These are phyloP conservation scores for Wickerhamomyces chaumierensis DNA, from an alignment of 805 yeast genomes.

Conservation along the genomic window DNA sequence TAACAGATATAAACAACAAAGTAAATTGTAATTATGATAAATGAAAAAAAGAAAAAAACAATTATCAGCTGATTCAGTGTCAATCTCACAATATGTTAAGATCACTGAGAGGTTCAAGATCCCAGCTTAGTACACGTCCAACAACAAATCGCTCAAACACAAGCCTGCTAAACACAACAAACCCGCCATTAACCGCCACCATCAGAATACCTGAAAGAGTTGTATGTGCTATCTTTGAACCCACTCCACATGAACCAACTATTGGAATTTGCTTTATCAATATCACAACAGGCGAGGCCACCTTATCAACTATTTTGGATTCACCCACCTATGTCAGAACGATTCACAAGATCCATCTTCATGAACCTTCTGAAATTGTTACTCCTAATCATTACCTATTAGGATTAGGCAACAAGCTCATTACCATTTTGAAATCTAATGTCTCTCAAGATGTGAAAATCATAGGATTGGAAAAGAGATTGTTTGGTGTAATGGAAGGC, in stretches of 20 bases:
- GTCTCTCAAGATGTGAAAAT: slow-evolving; percentile 17
- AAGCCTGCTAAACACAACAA: background rate
- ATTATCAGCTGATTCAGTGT: too few species aligned
- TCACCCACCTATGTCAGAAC: slow-evolving; percentile 36
- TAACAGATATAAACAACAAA: too few species aligned
- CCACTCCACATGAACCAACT: slow-evolving; percentile 15
- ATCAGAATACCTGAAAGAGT: slow-evolving; percentile 12
- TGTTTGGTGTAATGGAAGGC: slow-evolving; percentile 20
- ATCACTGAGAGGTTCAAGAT: background rate
- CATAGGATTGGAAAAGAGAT: slow-evolving; percentile 14
- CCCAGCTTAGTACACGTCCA: background rate
- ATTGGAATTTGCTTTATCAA: slow-evolving; percentile 31
- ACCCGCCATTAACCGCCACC: slow-evolving; percentile 3
- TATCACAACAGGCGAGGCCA: slow-evolving; percentile 26
- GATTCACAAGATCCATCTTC: slow-evolving; percentile 27
- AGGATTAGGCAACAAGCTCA: slow-evolving; percentile 22
- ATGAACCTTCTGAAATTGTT: slow-evolving; percentile 24
- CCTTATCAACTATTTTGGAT: slow-evolving; percentile 27
- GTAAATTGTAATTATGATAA: too few species aligned
- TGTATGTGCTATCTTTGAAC: slow-evolving; percentile 20
- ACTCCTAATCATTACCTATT: slow-evolving; percentile 20
- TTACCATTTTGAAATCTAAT: slow-evolving; percentile 25
- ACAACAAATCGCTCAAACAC: background rate
- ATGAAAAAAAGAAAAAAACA: too few species aligned
- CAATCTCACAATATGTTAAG: too few species aligned